Evolutionary conservation across 495 filamentous ascomycete genomes (phyloP).

Genomic region (Penicillium bialowiezense): DNA sequence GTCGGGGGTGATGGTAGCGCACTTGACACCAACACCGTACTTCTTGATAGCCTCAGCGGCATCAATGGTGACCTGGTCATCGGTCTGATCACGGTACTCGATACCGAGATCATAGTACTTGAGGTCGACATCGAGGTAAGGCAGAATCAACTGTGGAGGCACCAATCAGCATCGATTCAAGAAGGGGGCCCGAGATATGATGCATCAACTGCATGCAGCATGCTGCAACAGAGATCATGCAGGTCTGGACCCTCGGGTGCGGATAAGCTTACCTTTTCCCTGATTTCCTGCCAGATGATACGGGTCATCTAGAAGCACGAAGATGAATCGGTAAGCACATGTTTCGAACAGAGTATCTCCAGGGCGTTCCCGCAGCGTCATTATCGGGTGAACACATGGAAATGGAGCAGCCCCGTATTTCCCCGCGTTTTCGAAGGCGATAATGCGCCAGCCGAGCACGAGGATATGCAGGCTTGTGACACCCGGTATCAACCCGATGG

Average conservation of each 20-base stretch:
- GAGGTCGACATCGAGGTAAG: constrained; percentile 92
- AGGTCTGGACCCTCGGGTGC: constrained; percentile 5
- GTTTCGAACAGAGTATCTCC: not conserved
- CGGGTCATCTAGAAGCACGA: constrained; percentile 71
- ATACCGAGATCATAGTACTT: constrained; percentile 99
- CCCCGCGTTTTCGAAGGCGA: constrained; percentile 34
- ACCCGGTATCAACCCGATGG: constrained; percentile 4
- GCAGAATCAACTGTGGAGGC: constrained; percentile 70
- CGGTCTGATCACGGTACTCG: constrained; percentile 90
- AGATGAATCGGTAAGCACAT: constrained; percentile 24
- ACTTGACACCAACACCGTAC: constrained; percentile 98
- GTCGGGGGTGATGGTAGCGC: constrained; percentile 97
- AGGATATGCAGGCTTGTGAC: constrained; percentile 25
- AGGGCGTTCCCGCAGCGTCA: not conserved
- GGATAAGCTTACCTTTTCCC: constrained; percentile 68
- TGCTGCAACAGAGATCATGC: constrained; percentile 21
- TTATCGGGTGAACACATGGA: not conserved
- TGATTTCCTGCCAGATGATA: constrained; percentile 98
- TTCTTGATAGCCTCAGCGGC: constrained; percentile 97
- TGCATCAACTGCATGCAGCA: constrained; percentile 16
- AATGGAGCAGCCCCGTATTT: constrained; percentile 25
- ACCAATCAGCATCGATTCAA: constrained; percentile 19
- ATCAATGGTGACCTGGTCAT: constrained; percentile 92
- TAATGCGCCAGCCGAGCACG: constrained; percentile 22
- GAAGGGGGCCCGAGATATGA: constrained; percentile 6